Percentiles rank a stretch among this genome's conserved stretches.
Conservation (phyloP, 2,329 filamentous ascomycete genomes). For the Pestalotiopsis sp. region DNA sequence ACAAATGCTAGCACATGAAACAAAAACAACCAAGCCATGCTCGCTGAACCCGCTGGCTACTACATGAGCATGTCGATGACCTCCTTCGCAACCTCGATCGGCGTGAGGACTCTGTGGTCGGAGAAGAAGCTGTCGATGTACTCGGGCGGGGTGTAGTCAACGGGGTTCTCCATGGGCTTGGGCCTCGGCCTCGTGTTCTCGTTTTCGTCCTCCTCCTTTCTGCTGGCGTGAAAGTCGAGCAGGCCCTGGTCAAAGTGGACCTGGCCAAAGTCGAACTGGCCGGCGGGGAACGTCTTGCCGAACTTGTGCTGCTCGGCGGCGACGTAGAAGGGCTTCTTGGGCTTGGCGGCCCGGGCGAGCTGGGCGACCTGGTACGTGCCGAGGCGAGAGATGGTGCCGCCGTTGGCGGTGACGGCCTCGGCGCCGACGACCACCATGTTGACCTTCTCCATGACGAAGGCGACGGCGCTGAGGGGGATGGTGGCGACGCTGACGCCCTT, state of each 20-base stretch:
- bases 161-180: constrained; percentile 18
- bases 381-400: constrained; percentile 86
- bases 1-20: not conserved
- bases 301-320: constrained; percentile 98
- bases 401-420: constrained; percentile 93
- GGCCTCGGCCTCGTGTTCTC: constrained; percentile 12
- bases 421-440: constrained; percentile 69
- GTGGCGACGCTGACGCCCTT: constrained; percentile 82
- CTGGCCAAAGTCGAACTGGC: constrained; percentile 59
- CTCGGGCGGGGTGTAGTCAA: constrained; percentile 32
- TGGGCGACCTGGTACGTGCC: constrained; percentile 85
- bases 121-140: constrained; percentile 32
- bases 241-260: constrained; percentile 37
- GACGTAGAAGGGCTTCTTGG: constrained; percentile 72
- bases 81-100: constrained; percentile 30
- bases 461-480: constrained; percentile 75
- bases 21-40: constrained; percentile 6
- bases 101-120: constrained; percentile 32
- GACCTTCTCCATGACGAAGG: constrained; percentile 77
- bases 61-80: constrained; percentile 34
- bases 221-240: constrained; percentile 29
- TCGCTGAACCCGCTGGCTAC: not conserved
- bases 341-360: constrained; percentile 67
- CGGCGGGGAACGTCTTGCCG: constrained; percentile 80
- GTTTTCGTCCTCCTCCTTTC: constrained; percentile 14